Conservation (phyloP, 306 rosid species). For the Lotus japonicus region DNA sequence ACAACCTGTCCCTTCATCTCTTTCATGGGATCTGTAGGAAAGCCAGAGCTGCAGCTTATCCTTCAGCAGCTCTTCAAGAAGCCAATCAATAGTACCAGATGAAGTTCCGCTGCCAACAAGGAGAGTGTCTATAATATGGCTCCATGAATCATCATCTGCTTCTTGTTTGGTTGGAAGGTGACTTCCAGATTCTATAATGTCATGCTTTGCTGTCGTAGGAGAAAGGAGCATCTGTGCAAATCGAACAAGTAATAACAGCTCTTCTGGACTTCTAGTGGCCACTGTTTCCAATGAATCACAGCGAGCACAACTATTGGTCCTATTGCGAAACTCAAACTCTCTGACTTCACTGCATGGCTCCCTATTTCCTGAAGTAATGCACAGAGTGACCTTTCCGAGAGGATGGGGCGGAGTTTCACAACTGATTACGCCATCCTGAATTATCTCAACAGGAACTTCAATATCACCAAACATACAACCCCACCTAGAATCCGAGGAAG, state of each 20-base stretch:
- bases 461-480: constrained; percentile 83
- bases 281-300: constrained; percentile 42
- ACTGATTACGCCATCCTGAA: constrained; percentile 71
- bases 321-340: constrained; percentile 69
- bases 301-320: constrained; percentile 30
- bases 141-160: constrained; percentile 64
- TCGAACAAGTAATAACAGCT: constrained; percentile 77
- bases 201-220: constrained; percentile 33
- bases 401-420: constrained; percentile 77
- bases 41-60: constrained; percentile 75
- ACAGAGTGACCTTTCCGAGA: constrained; percentile 72
- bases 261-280: constrained; percentile 55
- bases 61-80: constrained; percentile 82
- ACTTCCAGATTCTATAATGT: constrained; percentile 33
- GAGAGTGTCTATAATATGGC: constrained; percentile 54
- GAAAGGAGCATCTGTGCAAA: constrained; percentile 69
- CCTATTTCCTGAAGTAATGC: constrained; percentile 72
- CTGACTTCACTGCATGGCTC: constrained; percentile 87
- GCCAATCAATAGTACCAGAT: constrained; percentile 61
- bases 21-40: constrained; percentile 42
- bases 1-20: constrained; percentile 43
- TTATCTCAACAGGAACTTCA: constrained; percentile 77
- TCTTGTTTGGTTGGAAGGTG: constrained; percentile 24
- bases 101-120: constrained; percentile 63
- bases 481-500: constrained; percentile 62